These are phyloP conservation scores for Colletotrichum caudatum DNA, from an alignment of 2,329 filamentous ascomycete species.

Conservation along the genomic window DNA sequence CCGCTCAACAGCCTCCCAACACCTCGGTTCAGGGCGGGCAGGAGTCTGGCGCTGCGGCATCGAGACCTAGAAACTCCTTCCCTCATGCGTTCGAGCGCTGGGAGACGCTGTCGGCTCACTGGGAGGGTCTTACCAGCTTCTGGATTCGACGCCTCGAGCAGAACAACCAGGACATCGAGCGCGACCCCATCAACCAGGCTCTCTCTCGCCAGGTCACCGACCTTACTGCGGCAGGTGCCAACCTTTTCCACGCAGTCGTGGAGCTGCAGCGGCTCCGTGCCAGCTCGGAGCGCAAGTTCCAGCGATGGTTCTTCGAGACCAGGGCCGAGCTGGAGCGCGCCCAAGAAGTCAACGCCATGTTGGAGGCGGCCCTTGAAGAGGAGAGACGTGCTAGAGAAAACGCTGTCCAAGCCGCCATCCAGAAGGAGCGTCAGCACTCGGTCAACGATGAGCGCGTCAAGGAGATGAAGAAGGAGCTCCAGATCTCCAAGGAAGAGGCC, in stretches of 20 bases:
- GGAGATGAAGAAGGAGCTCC: constrained; percentile 92
- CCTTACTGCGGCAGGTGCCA: constrained; percentile 95
- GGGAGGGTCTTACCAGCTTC: constrained; percentile 97
- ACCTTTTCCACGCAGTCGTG: constrained; percentile 96
- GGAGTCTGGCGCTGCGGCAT: constrained; percentile 48
- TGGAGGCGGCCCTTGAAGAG: constrained; percentile 80
- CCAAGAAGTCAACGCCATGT: constrained; percentile 82
- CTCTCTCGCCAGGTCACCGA: constrained; percentile 95
- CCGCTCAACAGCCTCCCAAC: constrained; percentile 35
- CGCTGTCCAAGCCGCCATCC: constrained; percentile 73
- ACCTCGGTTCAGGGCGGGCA: constrained; percentile 48
- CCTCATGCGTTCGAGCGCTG: constrained; percentile 98
- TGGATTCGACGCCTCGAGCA: constrained; percentile 95
- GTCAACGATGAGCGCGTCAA: constrained; percentile 81
- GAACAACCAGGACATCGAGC: constrained; percentile 86
- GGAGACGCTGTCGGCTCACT: constrained; percentile 96
- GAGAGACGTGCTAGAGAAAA: constrained; percentile 79
- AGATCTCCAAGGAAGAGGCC: constrained; percentile 96
- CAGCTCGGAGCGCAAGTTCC: constrained; percentile 96
- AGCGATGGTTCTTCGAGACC: constrained; percentile 98
- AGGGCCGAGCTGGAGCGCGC: constrained; percentile 86
- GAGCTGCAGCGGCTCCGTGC: constrained; percentile 93
- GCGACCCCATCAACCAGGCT: constrained; percentile 86
- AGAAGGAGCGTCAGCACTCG: constrained; percentile 75
- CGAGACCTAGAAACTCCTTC: constrained; percentile 76